Evolutionary conservation across 177 flowering plant genomes (phyloP), one percentile per base, ranked within the genome.

Genomic region (Vitis hybrid): DNA sequence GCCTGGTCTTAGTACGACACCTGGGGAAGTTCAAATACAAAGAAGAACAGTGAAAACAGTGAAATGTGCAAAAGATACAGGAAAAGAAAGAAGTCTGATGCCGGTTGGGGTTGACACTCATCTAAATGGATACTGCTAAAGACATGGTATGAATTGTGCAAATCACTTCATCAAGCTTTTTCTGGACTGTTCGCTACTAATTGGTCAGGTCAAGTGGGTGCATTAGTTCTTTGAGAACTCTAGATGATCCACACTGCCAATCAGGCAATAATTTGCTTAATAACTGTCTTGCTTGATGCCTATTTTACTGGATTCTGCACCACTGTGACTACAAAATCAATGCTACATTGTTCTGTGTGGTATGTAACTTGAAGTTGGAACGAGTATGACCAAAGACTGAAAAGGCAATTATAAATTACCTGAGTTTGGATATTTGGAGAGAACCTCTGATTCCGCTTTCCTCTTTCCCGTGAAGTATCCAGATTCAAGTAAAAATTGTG

Each of bases 401-500:
- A 29, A 67, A 51, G 14, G 3, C 19, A 45, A 7, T 56, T 11
- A 49, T 18, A 33, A n/a, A 63, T 75, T 81, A 94, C 98, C 98
- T 16, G 96, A 85, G 62, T 67, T 79, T 39, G 97, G 93, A 74
- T 81, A 93, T 75, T 89, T 91, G 70, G 96, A 86, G 29, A 91
- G 91, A 74, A 93, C 93, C 76, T 90, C 97, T 58, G 97, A 86
- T 78, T 95, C 99, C 3, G 99, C 99, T 81, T 86, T 84, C 71
- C 97, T 86, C 86, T 95, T 91, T 72, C 98, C 98, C 1, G 96
- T 90, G 82, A 91, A 95, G 84, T 93, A 93, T 64, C 90, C 94
- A 22, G 89, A 85, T 39, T 84, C 69, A 62, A 95, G 97, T 62
- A 95, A 71, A 79, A 95, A 89, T n/a, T 91, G 64, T 51, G 98